Evolutionary conservation across 2,329 filamentous ascomycete species (phyloP).

Genomic region (Penicillium occitanis): DNA sequence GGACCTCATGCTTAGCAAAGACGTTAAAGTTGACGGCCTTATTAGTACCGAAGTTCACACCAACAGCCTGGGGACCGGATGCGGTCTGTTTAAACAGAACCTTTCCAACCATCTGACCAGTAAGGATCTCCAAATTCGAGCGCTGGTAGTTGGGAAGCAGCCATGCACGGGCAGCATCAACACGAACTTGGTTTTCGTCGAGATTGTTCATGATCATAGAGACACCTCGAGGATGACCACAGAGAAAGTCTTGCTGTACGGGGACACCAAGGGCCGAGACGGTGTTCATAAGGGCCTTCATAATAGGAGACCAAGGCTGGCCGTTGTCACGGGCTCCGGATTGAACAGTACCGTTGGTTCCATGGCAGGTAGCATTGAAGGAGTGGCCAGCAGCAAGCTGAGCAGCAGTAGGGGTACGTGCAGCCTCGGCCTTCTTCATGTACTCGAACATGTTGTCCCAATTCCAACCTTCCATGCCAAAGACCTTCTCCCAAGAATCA

Average conservation of each 20-base stretch:
- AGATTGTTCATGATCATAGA: slow-evolving; percentile 33
- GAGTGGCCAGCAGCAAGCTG: slow-evolving; percentile 27
- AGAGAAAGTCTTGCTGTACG: slow-evolving; percentile 26
- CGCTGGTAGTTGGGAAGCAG: slow-evolving; percentile 30
- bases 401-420: slow-evolving; percentile 24
- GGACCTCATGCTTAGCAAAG: slow-evolving; percentile 29
- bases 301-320: slow-evolving; percentile 27
- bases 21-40: slow-evolving; percentile 26
- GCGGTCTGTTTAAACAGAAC: slow-evolving; percentile 25
- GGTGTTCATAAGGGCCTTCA: slow-evolving; percentile 29
- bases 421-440: slow-evolving; percentile 43
- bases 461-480: slow-evolving; percentile 49
- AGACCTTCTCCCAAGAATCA: slow-evolving; percentile 33
- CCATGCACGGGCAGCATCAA: slow-evolving; percentile 32
- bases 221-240: slow-evolving; percentile 31
- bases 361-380: slow-evolving; percentile 28
- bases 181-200: slow-evolving; percentile 28
- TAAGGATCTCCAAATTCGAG: slow-evolving; percentile 23
- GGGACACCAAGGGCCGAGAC: slow-evolving; percentile 20
- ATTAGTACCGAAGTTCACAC: slow-evolving; percentile 31
- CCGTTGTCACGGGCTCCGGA: slow-evolving; percentile 27
- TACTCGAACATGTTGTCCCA: slow-evolving; percentile 50
- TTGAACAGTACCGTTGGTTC: slow-evolving; percentile 27
- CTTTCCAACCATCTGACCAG: slow-evolving; percentile 30
- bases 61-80: slow-evolving; percentile 23